phyloP scores from a whole-genome alignment of 352 stramenopile species.

The Elongisporangium anandrum region DNA sequence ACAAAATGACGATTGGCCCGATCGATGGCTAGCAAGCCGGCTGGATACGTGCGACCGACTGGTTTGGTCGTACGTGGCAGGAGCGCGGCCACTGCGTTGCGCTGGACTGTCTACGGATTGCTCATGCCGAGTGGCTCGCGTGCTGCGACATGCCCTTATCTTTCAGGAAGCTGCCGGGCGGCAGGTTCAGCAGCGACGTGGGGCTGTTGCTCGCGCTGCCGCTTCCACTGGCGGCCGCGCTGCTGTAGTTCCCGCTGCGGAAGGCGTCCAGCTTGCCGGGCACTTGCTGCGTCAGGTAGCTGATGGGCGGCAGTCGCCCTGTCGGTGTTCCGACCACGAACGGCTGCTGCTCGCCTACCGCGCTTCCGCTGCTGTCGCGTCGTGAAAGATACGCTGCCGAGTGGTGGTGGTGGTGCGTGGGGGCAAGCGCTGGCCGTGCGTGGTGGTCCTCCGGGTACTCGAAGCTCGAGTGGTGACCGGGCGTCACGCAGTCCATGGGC shows the following conservation, averaged over 20 bases:
- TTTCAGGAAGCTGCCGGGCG: slow-evolving; percentile 50
- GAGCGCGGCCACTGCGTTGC: not conserved
- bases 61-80: not conserved
- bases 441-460: slow-evolving; percentile 5
- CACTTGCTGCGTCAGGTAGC: slow-evolving; percentile 57
- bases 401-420: slow-evolving; percentile 9
- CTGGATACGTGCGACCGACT: not conserved
- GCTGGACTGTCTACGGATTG: not conserved
- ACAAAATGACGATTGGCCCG: not conserved
- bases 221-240: not conserved
- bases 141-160: slow-evolving; percentile 26
- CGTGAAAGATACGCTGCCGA: slow-evolving; percentile 2
- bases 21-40: not conserved
- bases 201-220: slow-evolving; percentile 16
- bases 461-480: slow-evolving; percentile 2
- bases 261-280: slow-evolving; percentile 63
- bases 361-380: slow-evolving; percentile 5
- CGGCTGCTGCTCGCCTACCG: not conserved
- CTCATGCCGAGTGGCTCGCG: slow-evolving; percentile 55
- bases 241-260: slow-evolving; percentile 8
- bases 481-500: slow-evolving; percentile 27
- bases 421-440: slow-evolving; percentile 3
- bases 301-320: slow-evolving; percentile 63
- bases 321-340: slow-evolving; percentile 14
- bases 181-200: slow-evolving; percentile 27